A percentile compares a stretch with the other conserved stretches of the same genome.
phyloP scores from a whole-genome alignment of 2,329 filamentous ascomycete species.

The Metarhizium guizhouense region DNA sequence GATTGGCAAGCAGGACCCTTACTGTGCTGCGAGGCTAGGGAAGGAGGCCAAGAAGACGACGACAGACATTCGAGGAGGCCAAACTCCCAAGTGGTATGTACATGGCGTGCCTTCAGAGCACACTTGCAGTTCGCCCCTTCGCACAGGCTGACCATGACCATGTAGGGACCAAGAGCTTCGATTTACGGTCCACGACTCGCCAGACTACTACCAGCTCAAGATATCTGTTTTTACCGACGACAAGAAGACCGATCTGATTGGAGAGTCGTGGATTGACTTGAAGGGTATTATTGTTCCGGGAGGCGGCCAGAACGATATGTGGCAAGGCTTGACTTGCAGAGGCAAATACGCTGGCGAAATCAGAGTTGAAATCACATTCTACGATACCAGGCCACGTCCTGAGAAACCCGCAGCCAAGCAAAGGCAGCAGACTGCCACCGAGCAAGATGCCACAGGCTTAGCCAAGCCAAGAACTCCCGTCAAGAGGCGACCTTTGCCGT shows the following conservation, averaged over 20 bases:
- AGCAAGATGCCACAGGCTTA: constrained; percentile 26
- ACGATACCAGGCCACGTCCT: constrained; percentile 76
- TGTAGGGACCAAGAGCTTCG: constrained; percentile 92
- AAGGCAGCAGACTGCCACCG: constrained; percentile 29
- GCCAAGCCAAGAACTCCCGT: constrained; percentile 50
- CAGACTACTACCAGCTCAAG: constrained; percentile 93
- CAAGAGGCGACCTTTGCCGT: constrained; percentile 77
- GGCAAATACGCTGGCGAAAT: constrained; percentile 96
- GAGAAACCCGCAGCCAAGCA: constrained; percentile 58
- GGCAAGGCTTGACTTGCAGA: constrained; percentile 80
- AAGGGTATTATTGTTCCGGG: constrained; percentile 72
- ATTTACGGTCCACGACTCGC: constrained; percentile 91
- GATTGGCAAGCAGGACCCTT: constrained; percentile 97
- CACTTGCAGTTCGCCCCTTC: background rate
- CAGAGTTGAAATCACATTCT: constrained; percentile 91
- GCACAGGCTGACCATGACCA: constrained; percentile 7
- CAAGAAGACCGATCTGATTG: constrained; percentile 94
- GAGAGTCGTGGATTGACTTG: constrained; percentile 84
- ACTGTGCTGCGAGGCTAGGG: constrained; percentile 84
- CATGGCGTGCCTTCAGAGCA: background rate
- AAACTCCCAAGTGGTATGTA: constrained; percentile 84
- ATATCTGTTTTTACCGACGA: constrained; percentile 97
- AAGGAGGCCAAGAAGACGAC: constrained; percentile 98
- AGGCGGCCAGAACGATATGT: constrained; percentile 88
- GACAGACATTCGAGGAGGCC: constrained; percentile 86